Evolutionary conservation across 768 basidiomycete genomes (phyloP).

Genomic region (Psilocybe subaeruginosa): DNA sequence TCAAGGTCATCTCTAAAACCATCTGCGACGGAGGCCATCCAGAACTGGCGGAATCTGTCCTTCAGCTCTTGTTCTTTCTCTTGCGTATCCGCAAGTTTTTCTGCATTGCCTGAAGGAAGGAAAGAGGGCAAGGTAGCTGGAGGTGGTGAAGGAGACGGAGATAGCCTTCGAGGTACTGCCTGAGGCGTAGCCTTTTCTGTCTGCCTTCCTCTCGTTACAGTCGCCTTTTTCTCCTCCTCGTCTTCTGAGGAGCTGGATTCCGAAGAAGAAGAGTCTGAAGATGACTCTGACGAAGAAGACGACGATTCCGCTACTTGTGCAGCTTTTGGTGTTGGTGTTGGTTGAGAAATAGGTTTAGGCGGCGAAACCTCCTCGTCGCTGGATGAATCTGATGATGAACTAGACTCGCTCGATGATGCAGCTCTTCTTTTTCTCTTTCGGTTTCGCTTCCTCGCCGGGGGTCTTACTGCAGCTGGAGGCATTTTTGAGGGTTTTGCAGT

Average conservation of each 20-base stretch:
- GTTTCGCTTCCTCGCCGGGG: conserved; percentile 45
- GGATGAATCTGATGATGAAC: conserved; percentile 40
- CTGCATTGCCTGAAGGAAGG: conserved; percentile 36
- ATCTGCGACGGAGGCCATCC: conserved; percentile 84
- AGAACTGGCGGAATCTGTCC: conserved; percentile 78
- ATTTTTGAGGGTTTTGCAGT: conserved; percentile 8
- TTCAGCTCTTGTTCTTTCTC: conserved; percentile 65
- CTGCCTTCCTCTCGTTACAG: conserved; percentile 11
- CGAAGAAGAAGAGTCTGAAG: conserved; percentile 27
- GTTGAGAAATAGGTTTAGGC: conserved; percentile 15
- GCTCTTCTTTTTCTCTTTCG: conserved; percentile 60
- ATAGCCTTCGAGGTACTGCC: conserved; percentile 27
- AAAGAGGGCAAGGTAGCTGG: conserved; percentile 60
- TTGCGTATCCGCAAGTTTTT: conserved; percentile 34
- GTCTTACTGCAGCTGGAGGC: conserved; percentile 33
- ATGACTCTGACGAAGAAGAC: conserved; percentile 22
- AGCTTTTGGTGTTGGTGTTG: conserved; percentile 4
- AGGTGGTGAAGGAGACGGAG: conserved; percentile 51
- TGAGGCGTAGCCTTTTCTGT: conserved; percentile 14
- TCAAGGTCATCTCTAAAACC: conserved; percentile 87
- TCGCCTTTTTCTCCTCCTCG: conserved; percentile 18
- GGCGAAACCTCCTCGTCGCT: conserved; percentile 23
- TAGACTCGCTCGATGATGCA: conserved; percentile 42
- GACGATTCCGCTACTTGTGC: conserved; percentile 31
- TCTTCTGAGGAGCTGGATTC: conserved; percentile 25